These are phyloP conservation scores for Candida insectorum DNA, from an alignment of 805 yeast species.

Conservation along the genomic window DNA sequence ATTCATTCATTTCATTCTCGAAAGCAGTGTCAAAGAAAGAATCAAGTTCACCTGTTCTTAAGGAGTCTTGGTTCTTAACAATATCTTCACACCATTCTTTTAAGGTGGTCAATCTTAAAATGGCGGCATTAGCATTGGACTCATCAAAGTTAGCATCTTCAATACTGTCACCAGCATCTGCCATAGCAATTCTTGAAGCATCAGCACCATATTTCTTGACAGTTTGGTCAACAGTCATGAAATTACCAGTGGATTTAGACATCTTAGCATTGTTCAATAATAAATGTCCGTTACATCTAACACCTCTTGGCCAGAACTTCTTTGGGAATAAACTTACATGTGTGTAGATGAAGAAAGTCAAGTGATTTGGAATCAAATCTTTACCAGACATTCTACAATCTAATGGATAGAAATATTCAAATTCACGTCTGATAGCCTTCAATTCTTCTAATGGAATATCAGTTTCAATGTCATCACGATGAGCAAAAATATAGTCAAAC, in stretches of 20 bases:
- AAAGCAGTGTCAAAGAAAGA: slow-evolving; percentile 82
- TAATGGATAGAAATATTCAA: slow-evolving; percentile 94
- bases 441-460: slow-evolving; percentile 67
- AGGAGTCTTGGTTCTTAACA: slow-evolving; percentile 45
- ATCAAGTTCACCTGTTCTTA: slow-evolving; percentile 49
- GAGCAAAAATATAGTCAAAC: slow-evolving; percentile 84
- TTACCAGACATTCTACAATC: slow-evolving; percentile 93
- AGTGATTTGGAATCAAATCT: slow-evolving; percentile 95
- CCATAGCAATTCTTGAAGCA: slow-evolving; percentile 94
- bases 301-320: slow-evolving; percentile 89
- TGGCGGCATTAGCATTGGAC: slow-evolving; percentile 94
- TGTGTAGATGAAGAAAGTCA: slow-evolving; percentile 90
- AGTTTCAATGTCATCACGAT: slow-evolving; percentile 54
- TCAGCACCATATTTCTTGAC: slow-evolving; percentile 93
- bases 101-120: slow-evolving; percentile 83
- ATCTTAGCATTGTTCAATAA: slow-evolving; percentile 94
- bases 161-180: slow-evolving; percentile 96
- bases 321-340: slow-evolving; percentile 92
- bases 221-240: slow-evolving; percentile 83
- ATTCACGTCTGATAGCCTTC: slow-evolving; percentile 80
- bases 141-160: slow-evolving; percentile 99
- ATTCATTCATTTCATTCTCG: slow-evolving; percentile 86
- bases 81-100: slow-evolving; percentile 95
- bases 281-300: slow-evolving; percentile 94
- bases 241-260: slow-evolving; percentile 98